Conservation (phyloP, 2,329 filamentous ascomycete species). For the Trichophyton equinum region DNA sequence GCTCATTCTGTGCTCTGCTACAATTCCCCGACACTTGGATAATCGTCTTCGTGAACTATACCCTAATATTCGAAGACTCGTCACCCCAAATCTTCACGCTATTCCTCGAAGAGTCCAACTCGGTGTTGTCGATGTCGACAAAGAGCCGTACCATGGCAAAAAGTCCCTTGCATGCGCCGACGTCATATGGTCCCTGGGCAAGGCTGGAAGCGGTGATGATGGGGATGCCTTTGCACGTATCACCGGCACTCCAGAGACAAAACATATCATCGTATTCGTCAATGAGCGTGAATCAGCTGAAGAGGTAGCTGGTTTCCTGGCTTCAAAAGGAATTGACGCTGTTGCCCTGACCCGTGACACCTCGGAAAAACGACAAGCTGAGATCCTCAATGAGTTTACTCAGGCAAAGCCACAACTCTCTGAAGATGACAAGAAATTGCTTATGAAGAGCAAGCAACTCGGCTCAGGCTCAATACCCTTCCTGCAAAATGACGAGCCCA, state of each 20-base stretch:
- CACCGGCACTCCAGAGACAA: conserved; percentile 46
- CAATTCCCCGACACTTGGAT: conserved; percentile 83
- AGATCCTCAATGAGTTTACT: conserved; percentile 66
- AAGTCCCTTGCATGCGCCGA: conserved; percentile 89
- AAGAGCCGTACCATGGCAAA: conserved; percentile 87
- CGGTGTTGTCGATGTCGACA: conserved; percentile 80
- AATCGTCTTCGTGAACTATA: conserved; percentile 69
- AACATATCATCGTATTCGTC: conserved; percentile 87
- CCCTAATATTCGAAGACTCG: conserved; percentile 71
- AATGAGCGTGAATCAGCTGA: conserved; percentile 87
- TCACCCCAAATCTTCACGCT: conserved; percentile 89
- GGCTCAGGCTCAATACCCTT: conserved; percentile 14
- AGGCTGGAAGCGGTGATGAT: conserved; percentile 47
- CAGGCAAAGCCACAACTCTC: conserved; percentile 25
- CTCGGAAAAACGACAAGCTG: conserved; percentile 60
- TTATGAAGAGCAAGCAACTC: conserved; percentile 11
- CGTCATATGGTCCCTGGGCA: conserved; percentile 84
- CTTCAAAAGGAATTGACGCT: conserved; percentile 77
- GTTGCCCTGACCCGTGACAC: conserved; percentile 76
- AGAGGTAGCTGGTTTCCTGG: conserved; percentile 66
- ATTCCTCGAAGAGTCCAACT: conserved; percentile 91
- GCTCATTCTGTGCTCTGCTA: conserved; percentile 86
- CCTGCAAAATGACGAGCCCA: conserved; percentile 7
- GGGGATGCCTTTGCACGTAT: conserved; percentile 22
- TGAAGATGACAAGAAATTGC: conserved; percentile 16